These are phyloP conservation scores for Aspergillus persii DNA, from an alignment of 2,329 filamentous ascomycete genomes.

Conservation along the genomic window DNA sequence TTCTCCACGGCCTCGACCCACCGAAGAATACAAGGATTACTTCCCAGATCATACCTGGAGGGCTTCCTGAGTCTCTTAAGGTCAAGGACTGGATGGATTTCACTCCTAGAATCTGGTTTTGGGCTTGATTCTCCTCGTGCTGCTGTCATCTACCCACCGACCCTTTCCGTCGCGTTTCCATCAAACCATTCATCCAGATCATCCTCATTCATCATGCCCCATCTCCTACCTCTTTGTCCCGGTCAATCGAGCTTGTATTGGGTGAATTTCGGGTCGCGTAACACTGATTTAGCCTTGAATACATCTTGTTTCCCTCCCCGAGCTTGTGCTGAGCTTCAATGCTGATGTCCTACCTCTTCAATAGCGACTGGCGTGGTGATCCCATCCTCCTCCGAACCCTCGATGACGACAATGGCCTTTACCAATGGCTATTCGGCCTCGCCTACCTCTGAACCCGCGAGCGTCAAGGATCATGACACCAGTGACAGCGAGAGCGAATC, in stretches of 20 bases:
- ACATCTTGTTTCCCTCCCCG: conserved; percentile 19
- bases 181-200: conserved; percentile 39
- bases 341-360: conserved; percentile 36
- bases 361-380: conserved; percentile 47
- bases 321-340: conserved; percentile 35
- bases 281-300: conserved; percentile 22
- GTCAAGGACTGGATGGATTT: conserved; percentile 16
- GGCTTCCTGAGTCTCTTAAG: conserved; percentile 13
- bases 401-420: conserved; percentile 29
- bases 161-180: conserved; percentile 32
- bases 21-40: conserved; percentile 29
- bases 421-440: conserved; percentile 34
- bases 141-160: conserved; percentile 19
- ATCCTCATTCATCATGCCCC: conserved; percentile 35
- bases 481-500: conserved; percentile 71
- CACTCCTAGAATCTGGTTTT: conserved; percentile 21
- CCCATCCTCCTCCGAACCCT: conserved; percentile 39
- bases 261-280: conserved; percentile 35
- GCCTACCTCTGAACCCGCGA: conserved; percentile 24
- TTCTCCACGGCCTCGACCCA: conserved; percentile 42
- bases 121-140: conserved; percentile 18
- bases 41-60: conserved; percentile 17
- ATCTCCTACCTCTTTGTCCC: conserved; percentile 26
- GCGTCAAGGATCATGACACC: conserved; percentile 37
- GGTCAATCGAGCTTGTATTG: conserved; percentile 24